Evolutionary conservation across 2,329 filamentous ascomycete genomes (phyloP).

Genomic region (Myriosclerotinia scirpicola): DNA sequence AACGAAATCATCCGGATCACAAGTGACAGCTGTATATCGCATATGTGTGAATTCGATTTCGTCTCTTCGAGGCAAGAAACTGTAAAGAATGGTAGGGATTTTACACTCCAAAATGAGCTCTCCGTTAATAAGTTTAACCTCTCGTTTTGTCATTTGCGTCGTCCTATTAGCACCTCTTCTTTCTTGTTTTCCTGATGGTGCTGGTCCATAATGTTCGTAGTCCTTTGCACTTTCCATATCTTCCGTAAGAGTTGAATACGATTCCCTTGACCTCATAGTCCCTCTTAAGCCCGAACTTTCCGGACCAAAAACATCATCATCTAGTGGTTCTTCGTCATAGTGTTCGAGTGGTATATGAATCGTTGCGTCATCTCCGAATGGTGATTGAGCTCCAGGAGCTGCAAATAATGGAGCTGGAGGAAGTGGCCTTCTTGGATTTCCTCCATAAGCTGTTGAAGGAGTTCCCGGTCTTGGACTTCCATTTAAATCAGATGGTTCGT

Average conservation of each 20-base stretch:
- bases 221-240: constrained; percentile 49
- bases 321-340: constrained; percentile 54
- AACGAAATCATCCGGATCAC: constrained; percentile 92
- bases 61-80: constrained; percentile 88
- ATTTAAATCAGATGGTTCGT: constrained; percentile 86
- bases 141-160: constrained; percentile 86
- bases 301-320: constrained; percentile 67
- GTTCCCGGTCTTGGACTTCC: constrained; percentile 89
- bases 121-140: constrained; percentile 94
- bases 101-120: constrained; percentile 98
- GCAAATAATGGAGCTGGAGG: constrained; percentile 87
- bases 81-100: constrained; percentile 97
- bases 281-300: constrained; percentile 39
- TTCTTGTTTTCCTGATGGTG: constrained; percentile 82
- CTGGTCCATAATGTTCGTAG: constrained; percentile 80
- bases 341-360: constrained; percentile 68
- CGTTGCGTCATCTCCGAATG: constrained; percentile 66
- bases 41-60: constrained; percentile 98
- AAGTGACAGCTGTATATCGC: constrained; percentile 98
- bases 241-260: constrained; percentile 44
- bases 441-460: constrained; percentile 83
- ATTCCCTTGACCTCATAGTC: constrained; percentile 39
- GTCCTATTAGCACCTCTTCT: constrained; percentile 73
- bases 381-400: constrained; percentile 48
- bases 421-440: constrained; percentile 81